These are phyloP conservation scores for Saccharomycopsis sp. DNA, from an alignment of 805 yeast species.

Conservation along the genomic window DNA sequence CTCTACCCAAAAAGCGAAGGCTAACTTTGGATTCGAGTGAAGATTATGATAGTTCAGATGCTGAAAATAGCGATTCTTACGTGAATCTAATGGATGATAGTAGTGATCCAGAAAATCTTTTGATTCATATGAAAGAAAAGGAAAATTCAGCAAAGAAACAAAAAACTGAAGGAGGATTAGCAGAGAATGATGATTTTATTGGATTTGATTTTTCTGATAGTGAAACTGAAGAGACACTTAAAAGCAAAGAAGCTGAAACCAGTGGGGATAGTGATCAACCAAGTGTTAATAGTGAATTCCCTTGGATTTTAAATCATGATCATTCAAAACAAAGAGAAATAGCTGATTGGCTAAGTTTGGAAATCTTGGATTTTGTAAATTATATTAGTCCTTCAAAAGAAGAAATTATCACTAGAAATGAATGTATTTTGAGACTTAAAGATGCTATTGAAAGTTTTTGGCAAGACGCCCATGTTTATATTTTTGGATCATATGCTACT, in stretches of 20 bases:
- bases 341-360: slow-evolving; percentile 79
- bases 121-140: too few relatives aligned
- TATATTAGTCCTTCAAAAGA: slow-evolving; percentile 76
- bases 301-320: slow-evolving; percentile 74
- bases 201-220: slow-evolving; percentile 28
- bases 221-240: slow-evolving; percentile 20
- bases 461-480: slow-evolving; percentile 71
- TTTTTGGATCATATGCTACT: slow-evolving; percentile 92
- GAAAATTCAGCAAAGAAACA: too few relatives aligned
- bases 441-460: slow-evolving; percentile 45
- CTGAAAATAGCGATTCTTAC: too few relatives aligned
- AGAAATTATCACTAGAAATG: slow-evolving; percentile 61
- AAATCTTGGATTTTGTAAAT: slow-evolving; percentile 72
- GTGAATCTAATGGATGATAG: too few relatives aligned
- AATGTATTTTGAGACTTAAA: slow-evolving; percentile 51
- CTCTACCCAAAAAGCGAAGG: too few relatives aligned
- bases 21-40: too few relatives aligned
- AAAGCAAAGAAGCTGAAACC: slow-evolving; percentile 21
- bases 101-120: too few relatives aligned
- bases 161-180: slow-evolving; percentile 23
- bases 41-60: too few relatives aligned
- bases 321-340: slow-evolving; percentile 69
- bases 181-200: slow-evolving; percentile 32
- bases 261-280: slow-evolving; percentile 7
- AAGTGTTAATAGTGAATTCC: slow-evolving; percentile 24